phyloP scores from a whole-genome alignment of 169 alveolate species.

The Plasmodium malariae region DNA sequence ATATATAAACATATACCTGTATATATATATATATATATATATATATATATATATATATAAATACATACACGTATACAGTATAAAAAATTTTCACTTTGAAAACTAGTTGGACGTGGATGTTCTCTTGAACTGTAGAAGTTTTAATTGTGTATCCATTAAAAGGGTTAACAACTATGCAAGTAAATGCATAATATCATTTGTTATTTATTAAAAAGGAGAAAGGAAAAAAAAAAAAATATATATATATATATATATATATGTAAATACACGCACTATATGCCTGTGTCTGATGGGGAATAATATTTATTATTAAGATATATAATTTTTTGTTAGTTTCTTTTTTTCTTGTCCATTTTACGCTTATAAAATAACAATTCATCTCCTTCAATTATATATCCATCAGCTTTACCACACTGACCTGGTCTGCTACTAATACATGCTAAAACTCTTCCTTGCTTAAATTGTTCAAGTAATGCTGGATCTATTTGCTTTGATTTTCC shows the following conservation, averaged over 20 bases:
- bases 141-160: constrained; percentile 41
- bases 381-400: constrained; percentile 98
- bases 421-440: constrained; percentile 99
- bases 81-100: constrained; percentile 21
- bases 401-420: constrained; percentile 98
- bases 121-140: constrained; percentile 18
- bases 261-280: background rate
- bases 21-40: no score
- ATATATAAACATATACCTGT: no score
- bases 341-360: constrained; percentile 97
- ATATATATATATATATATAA: no score
- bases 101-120: constrained; percentile 14
- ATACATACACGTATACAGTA: background rate
- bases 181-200: constrained; percentile 15
- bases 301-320: constrained; percentile 2
- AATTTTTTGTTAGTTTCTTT: constrained; percentile 82
- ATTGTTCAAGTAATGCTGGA: constrained; percentile 95
- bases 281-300: background rate
- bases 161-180: constrained; percentile 15
- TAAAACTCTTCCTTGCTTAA: constrained; percentile 95
- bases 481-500: constrained; percentile 87
- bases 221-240: background rate
- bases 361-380: constrained; percentile 98
- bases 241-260: background rate
- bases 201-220: constrained; percentile 41